These are phyloP conservation scores for Paxillus ammoniavirescens DNA, from an alignment of 768 basidiomycete genomes.

Conservation along the genomic window DNA sequence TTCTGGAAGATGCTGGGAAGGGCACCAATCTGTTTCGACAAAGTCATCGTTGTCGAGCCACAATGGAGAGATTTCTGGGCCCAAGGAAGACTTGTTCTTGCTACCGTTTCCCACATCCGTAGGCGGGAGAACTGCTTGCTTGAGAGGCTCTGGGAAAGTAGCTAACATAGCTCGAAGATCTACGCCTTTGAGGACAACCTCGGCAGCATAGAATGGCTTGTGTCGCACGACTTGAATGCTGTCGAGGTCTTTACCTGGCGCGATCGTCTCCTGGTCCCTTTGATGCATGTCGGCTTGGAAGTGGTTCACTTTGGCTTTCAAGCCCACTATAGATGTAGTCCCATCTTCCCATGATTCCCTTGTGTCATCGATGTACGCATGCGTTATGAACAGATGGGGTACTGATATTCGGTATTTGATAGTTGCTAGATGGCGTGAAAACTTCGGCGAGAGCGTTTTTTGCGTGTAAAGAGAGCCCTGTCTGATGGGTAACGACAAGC, in stretches of 20 bases:
- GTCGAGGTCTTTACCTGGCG: constrained; percentile 53
- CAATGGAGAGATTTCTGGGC: constrained; percentile 39
- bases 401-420: constrained; percentile 86
- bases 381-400: constrained; percentile 78
- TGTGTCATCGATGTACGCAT: constrained; percentile 81
- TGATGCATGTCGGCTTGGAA: constrained; percentile 93
- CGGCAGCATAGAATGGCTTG: constrained; percentile 87
- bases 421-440: constrained; percentile 85
- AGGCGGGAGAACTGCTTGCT: constrained; percentile 53
- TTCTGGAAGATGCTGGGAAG: constrained; percentile 47
- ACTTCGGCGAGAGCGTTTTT: constrained; percentile 76
- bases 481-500: constrained; percentile 78
- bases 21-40: constrained; percentile 69
- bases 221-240: constrained; percentile 62
- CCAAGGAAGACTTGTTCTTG: constrained; percentile 27
- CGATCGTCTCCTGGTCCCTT: constrained; percentile 74
- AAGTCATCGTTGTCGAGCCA: constrained; percentile 87
- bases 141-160: constrained; percentile 69
- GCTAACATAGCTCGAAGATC: constrained; percentile 80
- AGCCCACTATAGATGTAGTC: constrained; percentile 74
- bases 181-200: constrained; percentile 74
- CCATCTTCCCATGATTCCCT: constrained; percentile 81
- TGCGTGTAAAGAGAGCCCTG: constrained; percentile 82
- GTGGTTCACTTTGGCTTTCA: constrained; percentile 79
- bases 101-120: constrained; percentile 45